Conservation (phyloP, 805 yeast species). For the Zygosaccharomyces bisporus region DNA sequence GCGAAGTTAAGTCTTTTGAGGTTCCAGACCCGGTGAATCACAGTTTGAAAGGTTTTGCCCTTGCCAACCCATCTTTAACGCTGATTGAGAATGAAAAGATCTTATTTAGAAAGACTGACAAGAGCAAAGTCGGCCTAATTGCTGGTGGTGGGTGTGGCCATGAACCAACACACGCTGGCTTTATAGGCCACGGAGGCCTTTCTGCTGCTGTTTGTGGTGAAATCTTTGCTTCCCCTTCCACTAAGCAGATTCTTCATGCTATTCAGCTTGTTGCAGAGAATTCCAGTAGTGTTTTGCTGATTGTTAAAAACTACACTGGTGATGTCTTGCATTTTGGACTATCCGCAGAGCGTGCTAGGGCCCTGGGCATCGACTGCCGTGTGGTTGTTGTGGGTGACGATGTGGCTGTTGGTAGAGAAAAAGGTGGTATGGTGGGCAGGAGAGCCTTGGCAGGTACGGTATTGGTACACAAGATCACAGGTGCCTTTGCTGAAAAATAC, state of each 20-base stretch:
- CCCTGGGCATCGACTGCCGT: slow-evolving; percentile 67
- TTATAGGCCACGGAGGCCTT: slow-evolving; percentile 76
- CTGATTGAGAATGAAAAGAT: slow-evolving; percentile 39
- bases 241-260: slow-evolving; percentile 77
- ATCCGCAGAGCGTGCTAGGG: slow-evolving; percentile 83
- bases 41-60: slow-evolving; percentile 39
- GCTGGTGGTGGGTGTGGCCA: slow-evolving; percentile 97
- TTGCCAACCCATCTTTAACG: slow-evolving; percentile 38
- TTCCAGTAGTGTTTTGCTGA: slow-evolving; percentile 59
- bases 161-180: slow-evolving; percentile 92
- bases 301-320: slow-evolving; percentile 92
- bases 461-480: slow-evolving; percentile 78
- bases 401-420: slow-evolving; percentile 87
- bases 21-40: slow-evolving; percentile 38
- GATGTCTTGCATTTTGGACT: slow-evolving; percentile 90
- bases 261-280: slow-evolving; percentile 39
- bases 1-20: slow-evolving; percentile 38
- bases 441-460: slow-evolving; percentile 93
- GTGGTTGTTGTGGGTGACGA: slow-evolving; percentile 84
- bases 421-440: slow-evolving; percentile 89
- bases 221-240: slow-evolving; percentile 93
- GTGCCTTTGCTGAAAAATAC: slow-evolving; percentile 57
- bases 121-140: slow-evolving; percentile 61
- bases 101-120: slow-evolving; percentile 34
- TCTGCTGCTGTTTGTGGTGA: slow-evolving; percentile 89